Base-by-base conservation (phyloP, 768 basidiomycete genomes). In the Daedaleopsis nitida region DNA sequence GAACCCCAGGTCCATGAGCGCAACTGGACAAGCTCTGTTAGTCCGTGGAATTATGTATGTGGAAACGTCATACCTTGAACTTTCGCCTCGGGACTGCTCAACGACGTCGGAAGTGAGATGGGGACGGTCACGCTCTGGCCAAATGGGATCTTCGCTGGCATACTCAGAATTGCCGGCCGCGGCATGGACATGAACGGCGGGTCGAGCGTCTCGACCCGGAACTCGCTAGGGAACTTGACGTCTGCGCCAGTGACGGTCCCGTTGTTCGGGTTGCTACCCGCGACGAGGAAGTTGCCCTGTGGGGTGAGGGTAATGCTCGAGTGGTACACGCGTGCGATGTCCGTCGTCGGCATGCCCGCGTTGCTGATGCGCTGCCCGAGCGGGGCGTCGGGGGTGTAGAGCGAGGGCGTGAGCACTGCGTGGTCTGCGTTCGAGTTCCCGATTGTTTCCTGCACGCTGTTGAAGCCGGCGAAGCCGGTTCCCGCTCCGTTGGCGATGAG, bases 191-290 rank as follows among this genome's bases (percentile, higher is more conserved):
- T 86, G 70, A 96, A 98, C 34, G 91, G 90, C 0, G 96, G 96
- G 62, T 80, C 81, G 66, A 96, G 80, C 81, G 88, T 87, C 71
- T 97, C 94, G 35, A 94, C 89, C 50, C 93, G 80, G 72, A 96
- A 96, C 72, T 96, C 92, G 19, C 92, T 93, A 39, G 87, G 86
- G 72, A 89, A 95, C 70, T 78, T 77, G 21, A 49, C 10, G 38
- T 83, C 67, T 64, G 54, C 45, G 1, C 54, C 43, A 17, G 42
- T 45, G 59, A 85, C 21, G 9, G 47, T 86, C 64, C 86, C 90
- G 52, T 89, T 77, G 72, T 93, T 93, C 24, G 92, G 92, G 68
- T 92, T 93, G 63, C 90, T 91, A 32, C 91, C 91, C 21, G 90
- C 86, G 61, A 94, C 84, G 86, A 93, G 84, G 56, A 93, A 74